These are phyloP conservation scores for Chalara sp. DNA, from an alignment of 2,329 filamentous ascomycete species.

Conservation along the genomic window DNA sequence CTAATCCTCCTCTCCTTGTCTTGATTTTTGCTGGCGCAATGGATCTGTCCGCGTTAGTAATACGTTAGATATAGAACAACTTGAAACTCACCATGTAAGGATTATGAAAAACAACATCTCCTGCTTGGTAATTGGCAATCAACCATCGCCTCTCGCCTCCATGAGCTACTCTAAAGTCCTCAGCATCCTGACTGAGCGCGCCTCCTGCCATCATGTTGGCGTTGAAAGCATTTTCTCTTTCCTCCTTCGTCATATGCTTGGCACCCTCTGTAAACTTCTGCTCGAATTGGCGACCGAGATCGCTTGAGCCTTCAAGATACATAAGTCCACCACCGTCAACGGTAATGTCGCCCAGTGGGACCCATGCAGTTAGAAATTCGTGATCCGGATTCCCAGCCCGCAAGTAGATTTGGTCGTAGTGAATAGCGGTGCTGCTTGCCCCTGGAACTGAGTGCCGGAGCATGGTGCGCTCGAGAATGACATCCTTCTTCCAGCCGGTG, in stretches of 20 bases:
- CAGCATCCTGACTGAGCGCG: conserved; percentile 43
- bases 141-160: conserved; percentile 27
- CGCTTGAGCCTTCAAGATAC: conserved; percentile 49
- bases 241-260: conserved; percentile 39
- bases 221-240: conserved; percentile 46
- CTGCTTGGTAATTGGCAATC: conserved; percentile 30
- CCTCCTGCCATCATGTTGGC: conserved; percentile 52
- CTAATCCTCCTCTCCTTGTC: no score
- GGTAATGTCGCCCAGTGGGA: conserved; percentile 43
- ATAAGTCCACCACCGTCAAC: conserved; percentile 51
- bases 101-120: conserved; percentile 37
- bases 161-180: conserved; percentile 17
- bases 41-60: no score
- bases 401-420: conserved; percentile 48
- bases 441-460: conserved; percentile 43
- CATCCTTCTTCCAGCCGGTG: no score
- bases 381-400: conserved; percentile 39
- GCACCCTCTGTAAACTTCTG: conserved; percentile 41
- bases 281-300: conserved; percentile 43
- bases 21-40: no score
- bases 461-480: no score
- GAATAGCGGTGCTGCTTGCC: conserved; percentile 43
- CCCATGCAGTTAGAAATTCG: conserved; percentile 45
- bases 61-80: no score
- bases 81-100: conserved; percentile 28